Percentiles rank a stretch among this genome's conserved stretches.
These are phyloP conservation scores for Nicotiana sylvestris DNA, from an alignment of 257 asterid species.

Conservation along the genomic window DNA sequence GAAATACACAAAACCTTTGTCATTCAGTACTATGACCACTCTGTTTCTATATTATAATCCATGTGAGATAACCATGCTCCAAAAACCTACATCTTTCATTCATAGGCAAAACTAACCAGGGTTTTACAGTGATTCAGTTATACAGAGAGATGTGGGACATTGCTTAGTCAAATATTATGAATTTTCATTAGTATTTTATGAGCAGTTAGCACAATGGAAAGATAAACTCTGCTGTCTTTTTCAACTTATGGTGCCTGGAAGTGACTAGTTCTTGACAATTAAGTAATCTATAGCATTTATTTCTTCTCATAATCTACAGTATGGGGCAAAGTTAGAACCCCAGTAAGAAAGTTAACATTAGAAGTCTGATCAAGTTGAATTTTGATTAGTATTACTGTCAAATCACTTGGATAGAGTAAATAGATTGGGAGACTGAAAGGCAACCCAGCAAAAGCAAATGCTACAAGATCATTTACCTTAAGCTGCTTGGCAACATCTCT, in stretches of 20 bases:
- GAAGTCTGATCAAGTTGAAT: background rate
- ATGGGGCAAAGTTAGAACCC: background rate
- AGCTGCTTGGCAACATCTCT: constrained; percentile 72
- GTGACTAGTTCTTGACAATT: background rate
- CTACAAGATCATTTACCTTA: constrained; percentile 35
- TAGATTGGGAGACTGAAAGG: background rate
- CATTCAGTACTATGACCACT: background rate
- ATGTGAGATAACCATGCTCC: background rate
- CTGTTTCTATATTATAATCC: background rate
- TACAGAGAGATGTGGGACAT: background rate
- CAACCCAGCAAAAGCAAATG: background rate
- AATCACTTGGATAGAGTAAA: background rate
- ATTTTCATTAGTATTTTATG: background rate
- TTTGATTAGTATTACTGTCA: background rate
- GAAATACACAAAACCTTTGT: background rate
- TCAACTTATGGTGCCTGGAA: background rate
- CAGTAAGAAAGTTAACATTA: background rate
- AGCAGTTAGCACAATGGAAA: background rate
- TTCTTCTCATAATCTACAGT: background rate
- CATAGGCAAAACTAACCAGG: background rate
- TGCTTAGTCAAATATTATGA: background rate
- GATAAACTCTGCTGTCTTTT: too few relatives aligned
- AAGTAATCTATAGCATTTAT: background rate
- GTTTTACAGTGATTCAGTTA: background rate
- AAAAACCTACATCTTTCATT: background rate